Evolutionary conservation across 1,139 yeast genomes (phyloP).

Genomic region (Pichia sp.): DNA sequence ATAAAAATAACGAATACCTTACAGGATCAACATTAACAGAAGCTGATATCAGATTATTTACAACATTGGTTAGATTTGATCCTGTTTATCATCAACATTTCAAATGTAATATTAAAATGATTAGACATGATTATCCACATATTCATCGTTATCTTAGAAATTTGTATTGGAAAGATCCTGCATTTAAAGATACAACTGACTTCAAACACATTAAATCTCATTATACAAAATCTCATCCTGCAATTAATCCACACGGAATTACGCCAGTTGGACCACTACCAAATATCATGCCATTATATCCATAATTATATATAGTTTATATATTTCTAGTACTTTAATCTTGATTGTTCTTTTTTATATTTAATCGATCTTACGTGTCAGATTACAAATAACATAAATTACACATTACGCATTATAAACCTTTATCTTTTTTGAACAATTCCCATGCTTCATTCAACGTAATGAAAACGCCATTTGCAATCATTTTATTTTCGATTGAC

Average conservation of each 20-base stretch:
- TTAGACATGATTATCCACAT: slow-evolving; percentile 73
- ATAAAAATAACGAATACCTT: slow-evolving; percentile 40
- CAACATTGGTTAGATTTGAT: slow-evolving; percentile 82
- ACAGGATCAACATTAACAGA: slow-evolving; percentile 71
- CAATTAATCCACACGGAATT: slow-evolving; percentile 75
- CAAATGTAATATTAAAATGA: slow-evolving; percentile 82
- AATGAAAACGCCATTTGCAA: slow-evolving; percentile 84
- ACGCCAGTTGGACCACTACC: slow-evolving; percentile 91
- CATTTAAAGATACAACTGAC: slow-evolving; percentile 72
- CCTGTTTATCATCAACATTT: slow-evolving; percentile 91
- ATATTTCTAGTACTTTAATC: neutral
- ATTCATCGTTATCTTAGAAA: slow-evolving; percentile 75
- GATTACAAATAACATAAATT: neutral
- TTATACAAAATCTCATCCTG: slow-evolving; percentile 76
- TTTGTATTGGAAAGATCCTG: slow-evolving; percentile 73
- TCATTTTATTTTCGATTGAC: slow-evolving; percentile 65
- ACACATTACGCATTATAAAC: neutral
- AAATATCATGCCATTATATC: slow-evolving; percentile 44
- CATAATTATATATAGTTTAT: neutral
- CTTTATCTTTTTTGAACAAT: slow-evolving; percentile 44
- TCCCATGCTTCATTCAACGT: slow-evolving; percentile 90
- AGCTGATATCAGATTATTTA: slow-evolving; percentile 80
- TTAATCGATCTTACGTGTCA: neutral
- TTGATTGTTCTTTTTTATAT: neutral
- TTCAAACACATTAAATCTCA: slow-evolving; percentile 87